These are phyloP conservation scores for Deinandra increscens DNA, from an alignment of 129 eudicot genomes.

Conservation along the genomic window DNA sequence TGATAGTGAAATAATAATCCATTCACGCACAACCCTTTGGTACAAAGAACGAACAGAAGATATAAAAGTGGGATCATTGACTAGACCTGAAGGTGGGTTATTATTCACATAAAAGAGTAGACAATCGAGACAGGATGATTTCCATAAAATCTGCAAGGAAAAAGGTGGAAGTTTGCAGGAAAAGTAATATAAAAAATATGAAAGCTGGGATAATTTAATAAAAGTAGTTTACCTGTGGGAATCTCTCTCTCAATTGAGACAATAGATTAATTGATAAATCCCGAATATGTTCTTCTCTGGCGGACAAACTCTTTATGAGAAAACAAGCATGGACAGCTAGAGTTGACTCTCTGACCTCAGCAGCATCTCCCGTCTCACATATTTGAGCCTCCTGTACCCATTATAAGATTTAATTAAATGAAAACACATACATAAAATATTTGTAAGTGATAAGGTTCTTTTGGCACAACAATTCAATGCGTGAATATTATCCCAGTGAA, in stretches of 20 bases:
- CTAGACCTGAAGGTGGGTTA: constrained; percentile 76
- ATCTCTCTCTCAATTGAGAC: constrained; percentile 77
- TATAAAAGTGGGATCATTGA: constrained; percentile 76
- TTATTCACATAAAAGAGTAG: constrained; percentile 73
- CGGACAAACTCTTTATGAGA: constrained; percentile 78
- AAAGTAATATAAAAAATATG: constrained; percentile 1
- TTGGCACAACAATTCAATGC: constrained; percentile 1
- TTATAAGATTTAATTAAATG: constrained; percentile 13
- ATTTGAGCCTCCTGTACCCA: constrained; percentile 63
- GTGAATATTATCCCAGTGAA: constrained; percentile 5
- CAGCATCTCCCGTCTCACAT: constrained; percentile 83
- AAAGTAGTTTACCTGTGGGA: constrained; percentile 75
- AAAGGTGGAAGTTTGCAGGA: constrained; percentile 21
- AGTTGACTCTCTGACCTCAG: constrained; percentile 77
- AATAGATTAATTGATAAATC: constrained; percentile 72
- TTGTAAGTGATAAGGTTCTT: not conserved
- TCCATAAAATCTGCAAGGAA: constrained; percentile 86
- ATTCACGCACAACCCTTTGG: constrained; percentile 80
- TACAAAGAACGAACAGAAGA: constrained; percentile 86
- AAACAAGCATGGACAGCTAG: constrained; percentile 84
- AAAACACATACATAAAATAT: not conserved
- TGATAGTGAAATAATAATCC: constrained; percentile 89
- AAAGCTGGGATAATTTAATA: not conserved
- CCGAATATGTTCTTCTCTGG: constrained; percentile 88
- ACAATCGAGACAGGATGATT: constrained; percentile 81